These are phyloP conservation scores for Syzygium aromaticum DNA, from an alignment of 345 rosid species.

Conservation along the genomic window DNA sequence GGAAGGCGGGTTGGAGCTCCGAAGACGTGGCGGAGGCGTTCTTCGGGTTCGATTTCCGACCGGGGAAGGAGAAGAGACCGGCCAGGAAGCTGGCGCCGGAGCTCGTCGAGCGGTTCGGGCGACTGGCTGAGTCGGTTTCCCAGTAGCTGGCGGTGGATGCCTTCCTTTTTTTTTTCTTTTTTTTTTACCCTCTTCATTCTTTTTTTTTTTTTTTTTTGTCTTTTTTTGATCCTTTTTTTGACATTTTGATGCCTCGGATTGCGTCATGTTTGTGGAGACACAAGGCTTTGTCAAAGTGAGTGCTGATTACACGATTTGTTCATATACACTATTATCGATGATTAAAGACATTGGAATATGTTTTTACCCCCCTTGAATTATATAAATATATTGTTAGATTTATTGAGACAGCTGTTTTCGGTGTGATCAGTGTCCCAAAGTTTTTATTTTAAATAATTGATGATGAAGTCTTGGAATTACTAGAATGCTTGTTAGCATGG, in stretches of 20 bases:
- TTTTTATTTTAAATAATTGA: background rate
- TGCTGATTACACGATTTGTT: background rate
- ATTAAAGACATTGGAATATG: background rate
- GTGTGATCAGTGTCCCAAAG: background rate
- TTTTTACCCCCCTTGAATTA: background rate
- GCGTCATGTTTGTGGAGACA: background rate
- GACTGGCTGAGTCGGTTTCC: constrained; percentile 58
- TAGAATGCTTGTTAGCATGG: background rate
- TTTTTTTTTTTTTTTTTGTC: background rate
- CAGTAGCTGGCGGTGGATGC: background rate
- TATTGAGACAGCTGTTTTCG: background rate
- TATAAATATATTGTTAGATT: background rate
- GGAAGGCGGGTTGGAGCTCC: constrained; percentile 95
- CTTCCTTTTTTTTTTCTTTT: background rate
- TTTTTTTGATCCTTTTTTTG: background rate
- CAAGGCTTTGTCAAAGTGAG: background rate
- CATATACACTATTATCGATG: background rate
- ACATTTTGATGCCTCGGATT: background rate
- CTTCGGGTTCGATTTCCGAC: constrained; percentile 71
- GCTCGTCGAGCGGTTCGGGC: constrained; percentile 63
- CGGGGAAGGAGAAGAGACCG: constrained; percentile 72
- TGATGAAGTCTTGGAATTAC: background rate
- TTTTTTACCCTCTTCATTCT: background rate
- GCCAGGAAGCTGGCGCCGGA: constrained; percentile 64
- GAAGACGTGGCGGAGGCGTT: constrained; percentile 87